Base-by-base conservation (phyloP, 352 stramenopile species). In the Phytophthora europaea region DNA sequence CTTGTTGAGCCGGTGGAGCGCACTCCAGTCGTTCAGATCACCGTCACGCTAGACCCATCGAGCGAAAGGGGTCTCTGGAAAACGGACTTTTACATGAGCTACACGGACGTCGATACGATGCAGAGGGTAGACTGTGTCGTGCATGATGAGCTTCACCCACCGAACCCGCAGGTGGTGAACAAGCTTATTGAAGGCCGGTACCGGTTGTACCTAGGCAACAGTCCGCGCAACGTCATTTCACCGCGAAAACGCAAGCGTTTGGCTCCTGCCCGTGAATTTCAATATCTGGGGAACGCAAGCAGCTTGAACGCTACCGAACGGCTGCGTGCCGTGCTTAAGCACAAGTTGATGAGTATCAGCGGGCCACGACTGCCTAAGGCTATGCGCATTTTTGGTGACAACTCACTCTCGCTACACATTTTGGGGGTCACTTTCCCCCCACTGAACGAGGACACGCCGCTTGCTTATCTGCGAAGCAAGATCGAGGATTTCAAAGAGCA, bases 391-490 rank as follows among this genome's bases (percentile, higher is more conserved):
- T 86, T 93, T 16, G 81, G 80, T 16, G 74, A 86, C 13, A 86
- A 82, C 36, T 81, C 78, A 3, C 15, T 90, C 20, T 84, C 86
- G 1, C 20, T 95, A 18, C 66, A 81, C 20, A 55, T 95, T 22
- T 70, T 94, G 4, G 83, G 83, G 7, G 31, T 92, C 52, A 76
- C 74, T 13, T 81, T 94, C 34, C 82, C 84, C 26, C 78, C 86
- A 1, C 53, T 95, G 31, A 89, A 72, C 48, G 86, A 91, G 50
- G 88, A 95, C 58, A 91, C 85, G 7, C 88, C 88, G 12, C 72
- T 93, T 52, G 80, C 80, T 26, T 89, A 79, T 45, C 70, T 91
- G 8, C 82, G 88, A 16, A 76, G 75, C 12, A 78, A 88, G 16
- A 66, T 95, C 9, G 67, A 75, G 6, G 70, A 84, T 20, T 90